Evolutionary conservation across 139 green algal genomes (phyloP).

Genomic region (Monoraphidium neglectum): DNA sequence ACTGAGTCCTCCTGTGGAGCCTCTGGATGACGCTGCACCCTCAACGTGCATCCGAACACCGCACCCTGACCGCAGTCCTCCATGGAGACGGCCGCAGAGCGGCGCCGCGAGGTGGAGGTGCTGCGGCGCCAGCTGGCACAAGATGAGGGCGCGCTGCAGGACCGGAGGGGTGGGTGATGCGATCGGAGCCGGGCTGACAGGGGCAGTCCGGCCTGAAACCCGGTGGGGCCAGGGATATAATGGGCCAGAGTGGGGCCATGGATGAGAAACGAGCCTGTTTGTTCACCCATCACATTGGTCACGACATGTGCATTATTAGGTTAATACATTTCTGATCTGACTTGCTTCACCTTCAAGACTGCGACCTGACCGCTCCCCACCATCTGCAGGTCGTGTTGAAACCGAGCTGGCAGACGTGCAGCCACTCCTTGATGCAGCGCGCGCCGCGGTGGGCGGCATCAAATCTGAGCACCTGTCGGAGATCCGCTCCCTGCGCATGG

Average conservation of each 20-base stretch:
- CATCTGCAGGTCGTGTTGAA: conserved; percentile 52
- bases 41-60: not conserved
- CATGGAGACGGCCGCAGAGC: conserved; percentile 55
- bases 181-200: not conserved
- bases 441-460: conserved; percentile 77
- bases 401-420: conserved; percentile 74
- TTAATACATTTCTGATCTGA: no score
- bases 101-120: conserved; percentile 64
- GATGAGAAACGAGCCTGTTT: no score
- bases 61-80: conserved; percentile 2
- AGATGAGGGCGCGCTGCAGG: conserved; percentile 12
- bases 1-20: not conserved
- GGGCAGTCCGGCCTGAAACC: no score
- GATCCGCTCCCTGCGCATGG: conserved; percentile 49
- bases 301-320: no score
- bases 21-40: not conserved
- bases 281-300: no score
- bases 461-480: conserved; percentile 87
- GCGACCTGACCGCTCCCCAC: no score
- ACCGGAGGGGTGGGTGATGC: conserved; percentile 3
- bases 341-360: no score
- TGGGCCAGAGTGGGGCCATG: no score
- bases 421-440: conserved; percentile 77
- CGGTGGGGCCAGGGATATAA: no score
- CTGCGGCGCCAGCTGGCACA: conserved; percentile 36